Evolutionary conservation across 495 filamentous ascomycete species (phyloP), one percentile per base, ranked within the genome.

Genomic region (Aspergillus taichungensis): DNA sequence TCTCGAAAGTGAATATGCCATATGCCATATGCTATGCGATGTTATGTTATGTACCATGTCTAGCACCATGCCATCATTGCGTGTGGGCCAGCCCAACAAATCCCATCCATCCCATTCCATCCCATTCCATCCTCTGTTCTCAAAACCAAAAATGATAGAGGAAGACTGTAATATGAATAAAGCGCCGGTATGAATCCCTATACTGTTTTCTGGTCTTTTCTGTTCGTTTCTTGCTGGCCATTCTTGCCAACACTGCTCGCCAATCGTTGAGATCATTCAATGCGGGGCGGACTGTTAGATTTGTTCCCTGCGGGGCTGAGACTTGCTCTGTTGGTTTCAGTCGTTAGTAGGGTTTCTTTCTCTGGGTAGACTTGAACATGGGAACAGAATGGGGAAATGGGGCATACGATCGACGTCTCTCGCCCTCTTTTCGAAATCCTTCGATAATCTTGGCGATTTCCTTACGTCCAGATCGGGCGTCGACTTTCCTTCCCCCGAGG

Each of bases 361-460:
- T n/a, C 35, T 8, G 29, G 36, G 39, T 34, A n/a, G 13, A 37
- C 29, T 3, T 28, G 27, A 27, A 37, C 14, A 47, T 36, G 45
- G 32, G n/a, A 36, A 37, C 3, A 43, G 11, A 48, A 18, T 6
- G 18, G 43, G 37, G 34, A 55, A 56, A 12, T 6, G 53, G 34
- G 32, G 50, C 82, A 69, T 69, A 86, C 82, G 83, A 85, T 67
- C 88, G 73, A 49, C 88, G 68, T 49, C 82, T 72, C 59, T 89
- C 84, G 14, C 86, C 89, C 63, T 95, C 87, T 61, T 86, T 85
- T 30, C 88, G 71, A 53, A 87, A 77, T 5, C 67, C 78, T 48
- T 95, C 87, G 40, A 95, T 91, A 27, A 89, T 86, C 59, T 76
- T 81, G 45, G 91, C 64, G 74, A 99, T 96, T 56, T 94, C 85